Conservation (phyloP, 1,284 basidiomycete species). For the Limonomyces culmigenus region DNA sequence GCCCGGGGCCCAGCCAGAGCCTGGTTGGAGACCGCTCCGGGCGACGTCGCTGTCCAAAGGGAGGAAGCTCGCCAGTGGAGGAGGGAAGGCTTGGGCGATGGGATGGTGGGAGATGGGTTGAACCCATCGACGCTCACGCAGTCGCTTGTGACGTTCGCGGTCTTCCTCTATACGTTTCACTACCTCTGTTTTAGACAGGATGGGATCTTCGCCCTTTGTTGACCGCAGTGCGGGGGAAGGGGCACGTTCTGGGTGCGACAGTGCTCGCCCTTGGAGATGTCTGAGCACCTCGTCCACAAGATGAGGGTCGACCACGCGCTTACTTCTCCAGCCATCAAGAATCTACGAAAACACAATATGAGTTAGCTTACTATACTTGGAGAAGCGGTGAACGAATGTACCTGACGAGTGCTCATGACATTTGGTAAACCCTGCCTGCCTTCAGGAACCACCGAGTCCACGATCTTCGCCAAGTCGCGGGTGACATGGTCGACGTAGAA, state of each 20-base stretch:
- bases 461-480: slow-evolving; percentile 58
- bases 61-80: slow-evolving; percentile 39
- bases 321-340: slow-evolving; percentile 72
- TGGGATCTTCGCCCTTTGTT: no score
- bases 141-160: slow-evolving; percentile 83
- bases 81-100: slow-evolving; percentile 18
- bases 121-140: slow-evolving; percentile 88
- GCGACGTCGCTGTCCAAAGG: slow-evolving; percentile 22
- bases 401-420: slow-evolving; percentile 72
- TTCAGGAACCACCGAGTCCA: slow-evolving; percentile 69
- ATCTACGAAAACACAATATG: slow-evolving; percentile 30
- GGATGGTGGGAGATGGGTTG: slow-evolving; percentile 47
- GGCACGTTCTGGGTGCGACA: slow-evolving; percentile 10
- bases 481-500: slow-evolving; percentile 66
- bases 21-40: neutral
- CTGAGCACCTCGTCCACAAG: slow-evolving; percentile 52
- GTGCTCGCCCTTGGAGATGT: slow-evolving; percentile 25
- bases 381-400: slow-evolving; percentile 13
- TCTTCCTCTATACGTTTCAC: slow-evolving; percentile 89
- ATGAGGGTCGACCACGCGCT: slow-evolving; percentile 67
- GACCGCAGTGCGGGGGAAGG: slow-evolving; percentile 34
- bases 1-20: slow-evolving; percentile 13
- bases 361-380: neutral
- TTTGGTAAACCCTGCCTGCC: slow-evolving; percentile 74
- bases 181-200: no score